These are phyloP conservation scores for Takashimella tepidaria DNA, from an alignment of 1,284 basidiomycete genomes.

Conservation along the genomic window DNA sequence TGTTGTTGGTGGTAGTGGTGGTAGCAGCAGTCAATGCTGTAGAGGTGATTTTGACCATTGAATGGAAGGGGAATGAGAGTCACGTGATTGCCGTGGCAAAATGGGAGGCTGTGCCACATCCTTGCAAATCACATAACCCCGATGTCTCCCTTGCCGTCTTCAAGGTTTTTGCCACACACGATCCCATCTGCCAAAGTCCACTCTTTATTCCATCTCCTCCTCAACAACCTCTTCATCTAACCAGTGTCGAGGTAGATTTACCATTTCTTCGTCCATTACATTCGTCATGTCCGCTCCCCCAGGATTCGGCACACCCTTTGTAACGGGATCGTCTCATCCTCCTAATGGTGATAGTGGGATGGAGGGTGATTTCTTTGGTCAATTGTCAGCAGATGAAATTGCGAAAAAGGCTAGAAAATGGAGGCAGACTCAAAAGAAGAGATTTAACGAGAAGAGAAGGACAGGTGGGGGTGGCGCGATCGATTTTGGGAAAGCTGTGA, in stretches of 20 bases:
- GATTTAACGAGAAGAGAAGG: constrained; percentile 46
- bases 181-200: background rate
- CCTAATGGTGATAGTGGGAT: constrained; percentile 28
- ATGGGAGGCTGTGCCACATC: background rate
- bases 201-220: background rate
- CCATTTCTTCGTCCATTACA: background rate
- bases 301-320: constrained; percentile 35
- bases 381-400: constrained; percentile 45
- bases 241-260: background rate
- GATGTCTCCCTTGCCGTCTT: no score
- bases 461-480: constrained; percentile 46
- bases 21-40: no score
- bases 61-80: background rate
- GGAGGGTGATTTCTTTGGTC: constrained; percentile 45
- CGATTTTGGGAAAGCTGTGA: constrained; percentile 48
- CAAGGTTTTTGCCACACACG: background rate
- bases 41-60: no score
- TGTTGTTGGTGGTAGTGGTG: background rate
- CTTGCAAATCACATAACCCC: background rate
- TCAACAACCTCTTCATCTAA: no score
- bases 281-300: constrained; percentile 44
- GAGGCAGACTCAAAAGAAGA: constrained; percentile 43
- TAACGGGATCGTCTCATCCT: constrained; percentile 33
- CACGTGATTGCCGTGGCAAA: background rate
- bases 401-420: constrained; percentile 49